Evolutionary conservation across 2,329 filamentous ascomycete genomes (phyloP), one percentile per base, ranked within the genome.

Genomic region (Aspergillus hortae): DNA sequence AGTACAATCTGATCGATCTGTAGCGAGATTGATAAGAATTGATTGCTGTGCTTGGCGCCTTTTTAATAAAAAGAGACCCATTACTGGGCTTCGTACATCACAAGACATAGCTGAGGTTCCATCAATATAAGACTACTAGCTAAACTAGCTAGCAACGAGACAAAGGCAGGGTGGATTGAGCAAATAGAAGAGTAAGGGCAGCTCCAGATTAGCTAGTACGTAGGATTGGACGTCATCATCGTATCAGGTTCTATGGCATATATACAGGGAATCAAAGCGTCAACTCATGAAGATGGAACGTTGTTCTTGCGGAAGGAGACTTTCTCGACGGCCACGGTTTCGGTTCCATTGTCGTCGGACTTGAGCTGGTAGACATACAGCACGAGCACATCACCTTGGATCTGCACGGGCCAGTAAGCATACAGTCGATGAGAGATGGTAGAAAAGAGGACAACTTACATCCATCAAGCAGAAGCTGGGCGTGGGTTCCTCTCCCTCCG

Each of bases 401-500:
- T 90, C 90, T 95, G 62, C 55, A 6, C 55, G 11, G 14, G 38
- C 15, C 17, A 10, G 33, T 61, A 40, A 53, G 46, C 45, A 47
- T 62, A 10, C 14, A 10, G 12, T 15, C 35, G 14, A 11, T 7
- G 11, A 14, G 11, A 25, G 45, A n/a, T 36, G 48, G 38, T 23
- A 51, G 15, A n/a, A 7, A 46, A 41, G 46, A 49, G 21, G 14
- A 12, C 41, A 43, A 87, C 90, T 77, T 72, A 96, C 92, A 81
- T 97, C 92, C 92, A 97, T 96, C 71, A 97, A 75, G 67, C 94
- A 96, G 73, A 97, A 96, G 69, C 91, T 96, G 23, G 92, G 92
- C 51, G 86, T 86, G 21, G 88, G 88, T 50, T 92, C 88, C 66
- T 89, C 81, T 30, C 75, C 79, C 41, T 79, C 78, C 2, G 75